A percentile compares a stretch with the other conserved stretches of the same genome.
Conservation (phyloP, 768 basidiomycete species). For the Rhodocollybia butyracea region DNA sequence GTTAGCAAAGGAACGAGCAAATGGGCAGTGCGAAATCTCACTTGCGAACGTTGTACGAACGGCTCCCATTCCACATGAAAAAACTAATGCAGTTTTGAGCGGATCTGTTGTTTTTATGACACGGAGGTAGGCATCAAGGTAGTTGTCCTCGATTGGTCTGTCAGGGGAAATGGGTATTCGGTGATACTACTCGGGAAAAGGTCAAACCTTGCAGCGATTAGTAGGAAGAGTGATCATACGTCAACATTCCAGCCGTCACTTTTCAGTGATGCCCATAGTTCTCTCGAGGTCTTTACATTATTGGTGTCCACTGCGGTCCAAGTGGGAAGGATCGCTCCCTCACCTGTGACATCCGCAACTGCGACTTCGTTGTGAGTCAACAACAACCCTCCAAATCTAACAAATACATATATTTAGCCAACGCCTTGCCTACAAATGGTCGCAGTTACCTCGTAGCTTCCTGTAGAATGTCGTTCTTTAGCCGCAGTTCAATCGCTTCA, state of each 20-base stretch:
- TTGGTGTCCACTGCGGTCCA: constrained; percentile 88
- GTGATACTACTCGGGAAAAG: constrained; percentile 5
- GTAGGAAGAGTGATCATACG: constrained; percentile 36
- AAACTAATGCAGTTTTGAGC: constrained; percentile 76
- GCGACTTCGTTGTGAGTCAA: constrained; percentile 88
- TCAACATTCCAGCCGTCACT: constrained; percentile 90
- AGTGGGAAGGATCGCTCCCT: constrained; percentile 83
- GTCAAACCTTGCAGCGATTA: constrained; percentile 62
- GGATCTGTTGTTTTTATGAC: constrained; percentile 83
- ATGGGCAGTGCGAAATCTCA: too few species aligned
- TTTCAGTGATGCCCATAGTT: constrained; percentile 81
- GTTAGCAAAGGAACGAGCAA: too few species aligned
- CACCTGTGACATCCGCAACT: constrained; percentile 55
- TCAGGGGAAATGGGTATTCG: constrained; percentile 96
- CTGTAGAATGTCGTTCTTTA: constrained; percentile 88
- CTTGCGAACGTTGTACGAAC: constrained; percentile 95
- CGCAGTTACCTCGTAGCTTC: constrained; percentile 64
- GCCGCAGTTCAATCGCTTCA: constrained; percentile 84
- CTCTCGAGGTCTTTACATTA: constrained; percentile 84
- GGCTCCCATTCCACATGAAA: constrained; percentile 96
- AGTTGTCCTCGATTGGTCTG: constrained; percentile 92
- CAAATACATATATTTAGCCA: constrained; percentile 13
- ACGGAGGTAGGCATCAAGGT: constrained; percentile 88
- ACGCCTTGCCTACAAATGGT: not conserved
- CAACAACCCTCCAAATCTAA: constrained; percentile 83